These are phyloP conservation scores for Odontarrhena argentea DNA, from an alignment of 345 rosid species.

Conservation along the genomic window DNA sequence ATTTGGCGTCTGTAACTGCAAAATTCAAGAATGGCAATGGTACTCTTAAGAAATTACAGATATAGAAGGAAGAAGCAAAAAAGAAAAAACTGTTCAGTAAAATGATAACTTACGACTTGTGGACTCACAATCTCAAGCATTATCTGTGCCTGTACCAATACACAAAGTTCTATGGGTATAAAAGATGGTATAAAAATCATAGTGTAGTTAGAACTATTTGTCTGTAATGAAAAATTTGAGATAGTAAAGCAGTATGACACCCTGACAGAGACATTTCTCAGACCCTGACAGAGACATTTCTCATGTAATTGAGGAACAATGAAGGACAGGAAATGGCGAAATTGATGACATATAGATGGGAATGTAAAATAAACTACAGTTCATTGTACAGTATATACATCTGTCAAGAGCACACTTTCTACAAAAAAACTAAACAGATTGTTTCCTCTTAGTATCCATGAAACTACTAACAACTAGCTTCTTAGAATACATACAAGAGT, in stretches of 20 bases:
- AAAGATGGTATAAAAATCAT: slow-evolving; percentile 22
- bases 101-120: slow-evolving; percentile 68
- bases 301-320: neutral
- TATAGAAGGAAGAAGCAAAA: slow-evolving; percentile 27
- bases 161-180: slow-evolving; percentile 3
- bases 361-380: neutral
- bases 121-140: slow-evolving; percentile 83
- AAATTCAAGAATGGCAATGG: slow-evolving; percentile 30
- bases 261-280: slow-evolving; percentile 1
- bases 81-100: neutral
- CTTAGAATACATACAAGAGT: neutral
- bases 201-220: neutral
- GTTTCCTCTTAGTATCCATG: slow-evolving; percentile 23
- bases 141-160: slow-evolving; percentile 71
- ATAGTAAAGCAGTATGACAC: slow-evolving; percentile 2
- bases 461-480: slow-evolving; percentile 8
- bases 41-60: slow-evolving; percentile 21
- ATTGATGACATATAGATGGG: neutral
- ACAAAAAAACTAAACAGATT: neutral
- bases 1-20: slow-evolving; percentile 79
- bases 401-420: slow-evolving; percentile 1
- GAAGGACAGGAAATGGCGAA: neutral
- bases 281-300: slow-evolving; percentile 3
- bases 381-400: neutral
- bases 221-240: slow-evolving; percentile 14